Evolutionary conservation across 1,139 yeast genomes (phyloP).

Genomic region (Magnusiomyces tetraspermus): DNA sequence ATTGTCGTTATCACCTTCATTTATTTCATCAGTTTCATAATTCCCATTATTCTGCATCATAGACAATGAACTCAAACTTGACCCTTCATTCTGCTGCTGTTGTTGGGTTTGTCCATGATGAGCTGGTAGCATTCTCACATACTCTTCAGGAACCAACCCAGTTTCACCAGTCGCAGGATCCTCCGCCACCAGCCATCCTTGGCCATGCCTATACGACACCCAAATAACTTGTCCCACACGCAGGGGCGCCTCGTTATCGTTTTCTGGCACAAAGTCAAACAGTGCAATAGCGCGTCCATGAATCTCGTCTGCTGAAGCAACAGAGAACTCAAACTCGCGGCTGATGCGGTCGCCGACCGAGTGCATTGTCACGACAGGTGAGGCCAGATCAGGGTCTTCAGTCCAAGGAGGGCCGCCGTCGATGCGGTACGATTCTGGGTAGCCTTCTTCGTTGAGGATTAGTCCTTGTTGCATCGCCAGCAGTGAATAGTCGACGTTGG

Average conservation of each 20-base stretch:
- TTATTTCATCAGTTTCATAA: too few species aligned
- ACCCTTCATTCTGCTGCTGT: too few species aligned
- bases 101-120: too few species aligned
- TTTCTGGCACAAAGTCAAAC: slow-evolving; percentile 85
- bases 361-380: slow-evolving; percentile 22
- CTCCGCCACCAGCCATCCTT: slow-evolving; percentile 96
- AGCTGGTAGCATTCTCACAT: slow-evolving; percentile 65
- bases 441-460: slow-evolving; percentile 3
- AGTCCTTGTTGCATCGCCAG: too few species aligned
- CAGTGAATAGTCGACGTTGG: too few species aligned
- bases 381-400: slow-evolving; percentile 26
- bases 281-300: slow-evolving; percentile 70
- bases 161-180: slow-evolving; percentile 71
- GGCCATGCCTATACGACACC: slow-evolving; percentile 88
- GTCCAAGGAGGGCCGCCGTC: slow-evolving; percentile 32
- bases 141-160: slow-evolving; percentile 93
- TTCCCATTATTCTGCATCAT: too few species aligned
- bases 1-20: too few species aligned
- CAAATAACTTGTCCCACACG: slow-evolving; percentile 76
- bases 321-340: slow-evolving; percentile 30
- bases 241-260: slow-evolving; percentile 79
- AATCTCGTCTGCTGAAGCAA: slow-evolving; percentile 34
- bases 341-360: slow-evolving; percentile 28
- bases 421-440: slow-evolving; percentile 13
- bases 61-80: too few species aligned